Evolutionary conservation across 768 basidiomycete species (phyloP), one percentile per base, ranked within the genome.

Genomic region (Mycena indigotica): DNA sequence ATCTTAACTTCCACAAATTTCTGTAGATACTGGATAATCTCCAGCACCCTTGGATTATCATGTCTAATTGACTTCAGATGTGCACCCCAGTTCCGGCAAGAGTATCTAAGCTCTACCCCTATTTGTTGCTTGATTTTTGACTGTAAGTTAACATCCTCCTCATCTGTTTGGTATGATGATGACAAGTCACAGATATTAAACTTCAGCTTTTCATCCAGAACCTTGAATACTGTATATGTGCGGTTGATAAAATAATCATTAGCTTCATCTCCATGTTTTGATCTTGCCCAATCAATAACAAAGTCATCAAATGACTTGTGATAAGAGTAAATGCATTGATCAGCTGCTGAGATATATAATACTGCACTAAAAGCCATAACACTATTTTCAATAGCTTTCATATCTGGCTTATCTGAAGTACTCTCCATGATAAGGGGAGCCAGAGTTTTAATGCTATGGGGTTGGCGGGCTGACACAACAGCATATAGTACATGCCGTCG

Each of bases 151-250:
- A 40, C 25, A 25, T n/a, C 55, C 26, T 57, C 55, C 10, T 50
- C 48, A 41, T 57, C 40, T 23, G 32, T 25, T 23, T 52, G 24
- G 35, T 52, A 57, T 19, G 56, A 57, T 16, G 56, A 57, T 26
- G 29, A 16, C 16, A 57, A 38, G 19, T 40, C 26, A 40, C 56
- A 57, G 35, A 52, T 57, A 32, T 57, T 57, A 50, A 57, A 57
- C 17, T 29, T 24, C 13, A 57, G 50, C 21, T 21, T 28, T 24
- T 28, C 45, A 32, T 57, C 35, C 56, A 57, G 15, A 28, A 52
- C 52, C 26, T 48, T 29, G 8, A 58, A 58, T 28, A 38, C 45
- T 26, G 23, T 35, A 17, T 8, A 23, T 12, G 54, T 35, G 19
- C 54, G 40, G 30, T 24, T 46, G 41, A 46, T 12, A 38, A 55